A percentile compares a stretch with the other conserved stretches of the same genome.
These are phyloP conservation scores for Albifimbria verrucaria DNA, from an alignment of 2,329 filamentous ascomycete genomes.

Conservation along the genomic window DNA sequence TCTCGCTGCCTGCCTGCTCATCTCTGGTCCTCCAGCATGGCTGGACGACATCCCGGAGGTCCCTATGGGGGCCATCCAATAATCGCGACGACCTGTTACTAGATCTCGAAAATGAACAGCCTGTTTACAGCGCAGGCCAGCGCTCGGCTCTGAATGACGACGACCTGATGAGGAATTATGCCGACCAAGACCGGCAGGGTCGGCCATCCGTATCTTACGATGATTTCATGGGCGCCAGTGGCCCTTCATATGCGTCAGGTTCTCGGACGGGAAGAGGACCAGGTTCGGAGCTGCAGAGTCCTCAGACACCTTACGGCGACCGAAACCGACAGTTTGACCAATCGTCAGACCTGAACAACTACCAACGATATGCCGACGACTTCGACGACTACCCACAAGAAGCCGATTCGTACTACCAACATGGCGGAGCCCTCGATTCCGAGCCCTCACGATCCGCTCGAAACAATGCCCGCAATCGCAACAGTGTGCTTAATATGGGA, in stretches of 20 bases:
- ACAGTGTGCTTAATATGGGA: conserved; percentile 83
- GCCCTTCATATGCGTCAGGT: conserved; percentile 43
- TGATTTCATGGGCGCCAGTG: conserved; percentile 77
- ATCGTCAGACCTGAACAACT: conserved; percentile 80
- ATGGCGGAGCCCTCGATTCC: conserved; percentile 62
- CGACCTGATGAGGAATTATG: conserved; percentile 71
- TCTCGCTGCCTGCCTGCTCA: conserved; percentile 23
- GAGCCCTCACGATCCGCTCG: conserved; percentile 34
- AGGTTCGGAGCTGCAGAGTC: conserved; percentile 5
- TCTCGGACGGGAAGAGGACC: conserved; percentile 34
- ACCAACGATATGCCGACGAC: conserved; percentile 86
- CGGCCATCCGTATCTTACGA: conserved; percentile 92
- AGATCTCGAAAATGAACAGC: conserved; percentile 69
- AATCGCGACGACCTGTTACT: conserved; percentile 63
- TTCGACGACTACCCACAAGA: conserved; percentile 80
- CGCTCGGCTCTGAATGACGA: conserved; percentile 78
- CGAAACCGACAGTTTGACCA: conserved; percentile 60
- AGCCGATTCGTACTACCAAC: conserved; percentile 78
- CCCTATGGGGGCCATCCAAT: conserved; percentile 47
- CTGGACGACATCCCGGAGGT: conserved; percentile 50
- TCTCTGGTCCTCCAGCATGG: conserved; percentile 52
- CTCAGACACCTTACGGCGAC: conserved; percentile 26
- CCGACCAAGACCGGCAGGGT: conserved; percentile 60
- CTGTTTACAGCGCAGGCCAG: conserved; percentile 72
- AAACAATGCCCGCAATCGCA: conserved; percentile 68